phyloP scores from a whole-genome alignment of 106 monocot genomes.

The Apostasia shenzhenica region DNA sequence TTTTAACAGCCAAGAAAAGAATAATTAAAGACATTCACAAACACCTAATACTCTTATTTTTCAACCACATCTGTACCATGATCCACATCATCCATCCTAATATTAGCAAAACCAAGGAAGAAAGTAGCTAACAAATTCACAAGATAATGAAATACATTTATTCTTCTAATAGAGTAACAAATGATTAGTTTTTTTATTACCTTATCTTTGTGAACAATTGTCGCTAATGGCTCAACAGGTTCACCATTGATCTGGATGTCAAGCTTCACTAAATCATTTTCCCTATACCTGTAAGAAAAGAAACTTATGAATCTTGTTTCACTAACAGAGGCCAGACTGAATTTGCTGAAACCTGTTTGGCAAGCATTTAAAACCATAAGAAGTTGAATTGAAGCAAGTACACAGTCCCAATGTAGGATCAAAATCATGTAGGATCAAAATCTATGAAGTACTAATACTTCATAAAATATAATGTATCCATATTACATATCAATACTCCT shows the following conservation, averaged over 20 bases:
- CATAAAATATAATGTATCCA: too few species aligned
- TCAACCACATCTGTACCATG: neutral
- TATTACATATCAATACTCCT: too few species aligned
- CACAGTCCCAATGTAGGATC: too few species aligned
- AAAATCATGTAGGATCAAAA: too few species aligned
- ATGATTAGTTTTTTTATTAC: conserved; percentile 24
- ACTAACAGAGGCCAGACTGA: neutral
- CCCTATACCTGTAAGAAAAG: conserved; percentile 57
- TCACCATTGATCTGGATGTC: conserved; percentile 94
- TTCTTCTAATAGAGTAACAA: neutral
- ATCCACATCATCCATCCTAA: neutral
- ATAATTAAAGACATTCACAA: too few species aligned
- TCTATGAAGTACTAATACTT: too few species aligned
- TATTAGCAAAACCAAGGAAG: too few species aligned
- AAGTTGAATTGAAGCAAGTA: too few species aligned
- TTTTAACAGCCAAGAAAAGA: too few species aligned
- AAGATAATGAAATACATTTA: neutral
- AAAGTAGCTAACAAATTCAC: too few species aligned
- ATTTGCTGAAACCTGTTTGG: neutral
- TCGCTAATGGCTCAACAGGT: conserved; percentile 84
- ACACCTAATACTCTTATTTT: too few species aligned
- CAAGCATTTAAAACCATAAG: neutral
- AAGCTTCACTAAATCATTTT: conserved; percentile 87
- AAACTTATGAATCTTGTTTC: conserved; percentile 1
- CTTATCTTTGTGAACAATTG: conserved; percentile 97